Base-by-base conservation (phyloP, 345 rosid species). In the Passiflora organensis region DNA sequence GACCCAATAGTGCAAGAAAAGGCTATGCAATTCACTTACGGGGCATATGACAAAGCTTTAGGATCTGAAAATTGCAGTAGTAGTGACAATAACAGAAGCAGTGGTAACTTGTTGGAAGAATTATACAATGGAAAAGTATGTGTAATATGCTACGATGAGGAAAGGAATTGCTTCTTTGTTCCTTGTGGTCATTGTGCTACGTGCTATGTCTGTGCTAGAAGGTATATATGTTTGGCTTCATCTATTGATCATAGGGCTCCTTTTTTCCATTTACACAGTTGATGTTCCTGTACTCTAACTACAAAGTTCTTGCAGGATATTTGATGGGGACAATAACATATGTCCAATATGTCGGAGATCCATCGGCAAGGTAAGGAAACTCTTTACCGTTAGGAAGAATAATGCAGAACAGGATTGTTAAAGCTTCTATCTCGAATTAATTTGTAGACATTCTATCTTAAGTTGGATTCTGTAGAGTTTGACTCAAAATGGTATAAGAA, bases 41-140 rank as follows among this genome's bases (percentile, higher is more conserved):
- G 63, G 32, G 21, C 63, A 18, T 65, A 32, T 25, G 13, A 19
- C 13, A 15, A 5, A 45, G 60, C 54, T 25, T 23, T 63, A 22
- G 84, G 76, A 41, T 21, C 62, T 15, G 81, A 73, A 34, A 41
- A 61, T 32, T 68, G 75, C 63, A 65, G 54, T 36, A 17, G 10
- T 15, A 15, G 62, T 8, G 18, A 19, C 14, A 6, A 38, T 25
- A 14, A 16, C 39, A 11, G 19, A n/a, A 13, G 50, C 20, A 28
- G 56, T 25, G 15, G 0, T 19, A 4, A 16, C 17, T 10, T 20
- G 0, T 20, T 12, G 11, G 36, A 63, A 6, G 66, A 34, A 51
- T 17, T 65, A 5, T 56, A 65, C 8, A 62, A 64, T 13, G 52
- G 56, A 12, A 65, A 50, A 57, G 0, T 65, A 23, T 65, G 69